phyloP scores from a whole-genome alignment of 2,329 filamentous ascomycete genomes.

The Fusarium sp. region DNA sequence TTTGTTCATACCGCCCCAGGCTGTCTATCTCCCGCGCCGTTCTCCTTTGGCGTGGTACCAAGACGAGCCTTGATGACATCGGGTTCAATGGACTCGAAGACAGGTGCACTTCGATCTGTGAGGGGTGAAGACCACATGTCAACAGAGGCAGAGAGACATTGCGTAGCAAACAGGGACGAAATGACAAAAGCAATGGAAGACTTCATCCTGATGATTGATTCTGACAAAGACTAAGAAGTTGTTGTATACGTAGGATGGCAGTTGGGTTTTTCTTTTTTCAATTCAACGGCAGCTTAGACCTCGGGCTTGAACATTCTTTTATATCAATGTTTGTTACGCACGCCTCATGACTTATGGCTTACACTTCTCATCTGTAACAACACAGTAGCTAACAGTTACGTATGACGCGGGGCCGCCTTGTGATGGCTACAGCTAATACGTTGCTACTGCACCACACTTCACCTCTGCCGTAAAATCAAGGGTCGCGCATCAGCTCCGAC shows the following conservation, averaged over 20 bases:
- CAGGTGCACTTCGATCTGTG: slow-evolving; percentile 24
- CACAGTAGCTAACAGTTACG: not conserved
- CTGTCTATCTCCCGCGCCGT: slow-evolving; percentile 28
- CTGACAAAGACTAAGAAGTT: not conserved
- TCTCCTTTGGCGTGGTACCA: slow-evolving; percentile 38
- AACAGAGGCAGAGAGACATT: slow-evolving; percentile 39
- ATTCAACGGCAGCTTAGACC: slow-evolving; percentile 11
- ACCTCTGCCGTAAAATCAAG: slow-evolving; percentile 16
- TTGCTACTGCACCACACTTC: slow-evolving; percentile 21
- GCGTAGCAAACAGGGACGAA: slow-evolving; percentile 27
- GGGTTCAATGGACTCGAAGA: slow-evolving; percentile 37
- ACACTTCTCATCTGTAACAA: not conserved
- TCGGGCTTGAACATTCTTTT: slow-evolving; percentile 31
- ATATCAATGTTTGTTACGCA: slow-evolving; percentile 19
- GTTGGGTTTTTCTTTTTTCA: not conserved
- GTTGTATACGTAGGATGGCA: not conserved
- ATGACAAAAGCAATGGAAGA: slow-evolving; percentile 15
- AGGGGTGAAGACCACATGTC: slow-evolving; percentile 44
- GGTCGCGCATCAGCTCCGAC: slow-evolving; percentile 26
- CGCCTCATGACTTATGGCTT: not conserved
- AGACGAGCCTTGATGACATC: slow-evolving; percentile 42
- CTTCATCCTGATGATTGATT: slow-evolving; percentile 37
- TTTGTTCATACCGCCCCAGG: slow-evolving; percentile 35
- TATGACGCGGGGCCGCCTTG: slow-evolving; percentile 37
- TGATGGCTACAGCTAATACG: slow-evolving; percentile 33